A percentile compares a stretch with the other conserved stretches of the same genome.
These are phyloP conservation scores for Boletus sp. DNA, from an alignment of 768 basidiomycete species.

Conservation along the genomic window DNA sequence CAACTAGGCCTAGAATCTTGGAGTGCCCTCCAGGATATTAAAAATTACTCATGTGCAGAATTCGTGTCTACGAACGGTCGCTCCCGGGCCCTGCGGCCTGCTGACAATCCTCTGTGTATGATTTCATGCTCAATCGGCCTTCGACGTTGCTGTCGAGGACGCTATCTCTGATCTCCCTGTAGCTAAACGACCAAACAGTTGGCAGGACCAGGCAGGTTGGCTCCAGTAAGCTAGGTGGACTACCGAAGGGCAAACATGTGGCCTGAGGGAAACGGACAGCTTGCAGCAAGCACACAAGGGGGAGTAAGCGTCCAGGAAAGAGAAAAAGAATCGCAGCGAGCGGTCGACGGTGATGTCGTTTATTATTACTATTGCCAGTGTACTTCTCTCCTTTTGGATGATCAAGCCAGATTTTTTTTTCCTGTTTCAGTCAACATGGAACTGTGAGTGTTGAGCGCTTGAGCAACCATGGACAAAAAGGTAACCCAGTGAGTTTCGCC, in stretches of 20 bases:
- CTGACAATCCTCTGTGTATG: no score
- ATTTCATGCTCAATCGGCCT: conserved; percentile 37
- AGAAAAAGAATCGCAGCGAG: conserved; percentile 49
- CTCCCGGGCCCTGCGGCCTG: no score
- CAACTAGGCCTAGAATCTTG: no score
- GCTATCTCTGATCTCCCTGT: conserved; percentile 73
- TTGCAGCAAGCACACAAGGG: conserved; percentile 26
- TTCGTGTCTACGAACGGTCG: no score
- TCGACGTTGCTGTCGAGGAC: conserved; percentile 90
- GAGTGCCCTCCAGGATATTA: no score
- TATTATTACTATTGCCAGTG: no score
- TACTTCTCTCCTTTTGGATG: neutral
- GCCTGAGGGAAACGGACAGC: conserved; percentile 19
- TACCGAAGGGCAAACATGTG: conserved; percentile 43
- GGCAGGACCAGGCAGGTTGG: no score
- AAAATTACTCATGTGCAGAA: no score
- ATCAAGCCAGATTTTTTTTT: neutral
- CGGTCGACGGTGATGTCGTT: conserved; percentile 17
- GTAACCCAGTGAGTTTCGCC: no score
- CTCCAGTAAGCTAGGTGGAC: conserved; percentile 30
- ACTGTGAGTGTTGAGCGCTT: no score
- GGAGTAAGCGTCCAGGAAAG: conserved; percentile 57
- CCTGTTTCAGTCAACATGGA: no score
- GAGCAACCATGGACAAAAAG: no score
- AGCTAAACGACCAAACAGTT: conserved; percentile 47